Evolutionary conservation across 768 basidiomycete species (phyloP).

Genomic region (Lactarius tabidus): DNA sequence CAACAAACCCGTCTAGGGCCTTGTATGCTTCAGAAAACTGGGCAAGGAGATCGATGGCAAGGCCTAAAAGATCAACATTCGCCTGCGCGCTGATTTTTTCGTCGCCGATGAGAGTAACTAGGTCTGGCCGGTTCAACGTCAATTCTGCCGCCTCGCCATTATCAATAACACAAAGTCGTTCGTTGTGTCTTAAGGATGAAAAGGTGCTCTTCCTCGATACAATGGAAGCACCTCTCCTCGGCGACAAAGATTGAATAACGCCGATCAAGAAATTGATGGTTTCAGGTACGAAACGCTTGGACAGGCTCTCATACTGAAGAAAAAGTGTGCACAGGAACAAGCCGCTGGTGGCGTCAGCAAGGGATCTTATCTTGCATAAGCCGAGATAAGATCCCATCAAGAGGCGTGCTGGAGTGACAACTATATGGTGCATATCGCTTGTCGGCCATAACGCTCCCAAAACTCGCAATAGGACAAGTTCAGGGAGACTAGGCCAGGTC

Average conservation of each 20-base stretch:
- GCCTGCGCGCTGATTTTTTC: conserved; percentile 48
- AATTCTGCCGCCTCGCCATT: conserved; percentile 40
- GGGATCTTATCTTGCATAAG: conserved; percentile 70
- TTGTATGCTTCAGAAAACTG: conserved; percentile 75
- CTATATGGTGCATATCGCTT: conserved; percentile 89
- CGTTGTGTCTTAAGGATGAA: conserved; percentile 64
- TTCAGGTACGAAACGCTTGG: conserved; percentile 88
- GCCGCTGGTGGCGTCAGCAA: conserved; percentile 76
- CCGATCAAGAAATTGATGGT: conserved; percentile 78
- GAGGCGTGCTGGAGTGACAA: conserved; percentile 80
- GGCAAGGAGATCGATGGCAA: conserved; percentile 59
- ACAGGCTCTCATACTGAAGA: conserved; percentile 77
- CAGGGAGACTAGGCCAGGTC: conserved; percentile 86
- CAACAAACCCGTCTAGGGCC: conserved; percentile 75
- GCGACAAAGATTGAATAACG: conserved; percentile 67
- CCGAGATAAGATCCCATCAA: conserved; percentile 91
- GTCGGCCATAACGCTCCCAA: conserved; percentile 88
- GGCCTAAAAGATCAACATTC: conserved; percentile 67
- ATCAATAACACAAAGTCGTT: conserved; percentile 39
- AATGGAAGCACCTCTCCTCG: conserved; percentile 47
- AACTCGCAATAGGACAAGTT: conserved; percentile 75
- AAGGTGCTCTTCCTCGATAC: conserved; percentile 62
- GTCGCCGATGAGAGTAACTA: conserved; percentile 41
- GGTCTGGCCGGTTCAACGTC: conserved; percentile 42
- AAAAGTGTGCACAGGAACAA: conserved; percentile 86